phyloP scores from a whole-genome alignment of 202 grass and related monocot species.

The Cymbopogon flexuosus region DNA sequence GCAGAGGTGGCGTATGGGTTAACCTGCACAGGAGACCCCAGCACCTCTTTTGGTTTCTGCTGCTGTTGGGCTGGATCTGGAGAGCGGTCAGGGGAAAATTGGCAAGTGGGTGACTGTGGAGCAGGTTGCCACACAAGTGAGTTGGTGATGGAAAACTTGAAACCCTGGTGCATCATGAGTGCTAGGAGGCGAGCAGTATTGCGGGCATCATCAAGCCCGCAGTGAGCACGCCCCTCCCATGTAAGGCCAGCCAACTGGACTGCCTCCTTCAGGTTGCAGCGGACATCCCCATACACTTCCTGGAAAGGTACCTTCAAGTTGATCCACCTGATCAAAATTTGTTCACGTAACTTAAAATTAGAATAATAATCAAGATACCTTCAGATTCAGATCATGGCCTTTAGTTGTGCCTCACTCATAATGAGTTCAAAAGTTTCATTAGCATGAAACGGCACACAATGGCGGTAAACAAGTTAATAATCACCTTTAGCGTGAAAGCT shows the following conservation, averaged over 20 bases:
- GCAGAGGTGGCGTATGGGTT: constrained; percentile 25
- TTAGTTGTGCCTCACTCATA: background rate
- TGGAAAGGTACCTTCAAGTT: constrained; percentile 95
- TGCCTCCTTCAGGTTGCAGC: constrained; percentile 83
- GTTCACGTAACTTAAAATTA: background rate
- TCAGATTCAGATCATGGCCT: background rate
- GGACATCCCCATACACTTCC: constrained; percentile 55
- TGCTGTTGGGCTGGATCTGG: constrained; percentile 32
- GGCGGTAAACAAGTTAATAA: background rate
- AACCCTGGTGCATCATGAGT: constrained; percentile 68
- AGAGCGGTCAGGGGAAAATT: constrained; percentile 34
- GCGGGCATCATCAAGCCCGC: constrained; percentile 87
- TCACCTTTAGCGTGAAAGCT: background rate
- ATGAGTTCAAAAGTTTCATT: background rate
- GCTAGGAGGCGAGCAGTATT: constrained; percentile 85
- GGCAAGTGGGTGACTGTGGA: constrained; percentile 23
- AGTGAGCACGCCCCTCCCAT: constrained; percentile 90
- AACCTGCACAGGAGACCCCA: constrained; percentile 38
- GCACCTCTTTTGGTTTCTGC: constrained; percentile 38
- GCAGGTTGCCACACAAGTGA: constrained; percentile 48
- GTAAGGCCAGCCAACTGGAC: constrained; percentile 75
- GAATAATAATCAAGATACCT: constrained; percentile 1
- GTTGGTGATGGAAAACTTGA: constrained; percentile 92
- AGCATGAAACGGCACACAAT: background rate
- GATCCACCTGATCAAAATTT: constrained; percentile 70